Evolutionary conservation across 768 basidiomycete genomes (phyloP).

Genomic region (Pulveroboletus frians): DNA sequence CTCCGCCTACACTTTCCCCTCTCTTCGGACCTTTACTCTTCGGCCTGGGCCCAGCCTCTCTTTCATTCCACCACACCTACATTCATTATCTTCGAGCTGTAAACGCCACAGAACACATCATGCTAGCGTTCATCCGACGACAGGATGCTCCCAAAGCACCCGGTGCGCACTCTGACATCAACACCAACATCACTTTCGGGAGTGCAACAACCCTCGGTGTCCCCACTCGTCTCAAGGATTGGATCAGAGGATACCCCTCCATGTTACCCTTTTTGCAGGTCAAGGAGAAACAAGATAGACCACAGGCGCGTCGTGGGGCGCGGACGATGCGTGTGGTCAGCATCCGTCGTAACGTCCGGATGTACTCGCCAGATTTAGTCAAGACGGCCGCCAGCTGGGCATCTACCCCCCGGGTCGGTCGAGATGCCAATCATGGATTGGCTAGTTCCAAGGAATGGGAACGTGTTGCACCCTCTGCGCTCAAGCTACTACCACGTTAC

Average conservation of each 20-base stretch:
- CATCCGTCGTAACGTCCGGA: slow-evolving; percentile 75
- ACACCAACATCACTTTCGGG: slow-evolving; percentile 35
- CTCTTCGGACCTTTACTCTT: slow-evolving; percentile 89
- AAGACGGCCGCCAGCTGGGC: slow-evolving; percentile 54
- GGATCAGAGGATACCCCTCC: slow-evolving; percentile 85
- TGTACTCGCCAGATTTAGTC: slow-evolving; percentile 85
- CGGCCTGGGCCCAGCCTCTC: slow-evolving; percentile 57
- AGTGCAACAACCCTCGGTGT: slow-evolving; percentile 61
- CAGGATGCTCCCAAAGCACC: slow-evolving; percentile 53
- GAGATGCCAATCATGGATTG: slow-evolving; percentile 33
- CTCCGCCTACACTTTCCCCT: slow-evolving; percentile 83
- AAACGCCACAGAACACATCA: slow-evolving; percentile 86
- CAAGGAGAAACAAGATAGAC: slow-evolving; percentile 43
- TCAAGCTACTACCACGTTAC: slow-evolving; percentile 62
- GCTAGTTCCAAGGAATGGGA: slow-evolving; percentile 71
- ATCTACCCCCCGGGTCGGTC: slow-evolving; percentile 26
- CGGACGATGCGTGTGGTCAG: slow-evolving; percentile 72
- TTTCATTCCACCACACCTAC: slow-evolving; percentile 55
- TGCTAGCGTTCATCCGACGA: slow-evolving; percentile 87
- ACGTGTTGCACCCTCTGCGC: slow-evolving; percentile 56
- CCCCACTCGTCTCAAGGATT: slow-evolving; percentile 83
- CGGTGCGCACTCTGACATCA: slow-evolving; percentile 24
- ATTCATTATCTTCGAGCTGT: slow-evolving; percentile 72
- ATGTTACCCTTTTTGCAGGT: slow-evolving; percentile 64
- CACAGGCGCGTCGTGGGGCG: slow-evolving; percentile 69